Conservation (phyloP, 495 filamentous ascomycete genomes). For the Neurospora africana region DNA sequence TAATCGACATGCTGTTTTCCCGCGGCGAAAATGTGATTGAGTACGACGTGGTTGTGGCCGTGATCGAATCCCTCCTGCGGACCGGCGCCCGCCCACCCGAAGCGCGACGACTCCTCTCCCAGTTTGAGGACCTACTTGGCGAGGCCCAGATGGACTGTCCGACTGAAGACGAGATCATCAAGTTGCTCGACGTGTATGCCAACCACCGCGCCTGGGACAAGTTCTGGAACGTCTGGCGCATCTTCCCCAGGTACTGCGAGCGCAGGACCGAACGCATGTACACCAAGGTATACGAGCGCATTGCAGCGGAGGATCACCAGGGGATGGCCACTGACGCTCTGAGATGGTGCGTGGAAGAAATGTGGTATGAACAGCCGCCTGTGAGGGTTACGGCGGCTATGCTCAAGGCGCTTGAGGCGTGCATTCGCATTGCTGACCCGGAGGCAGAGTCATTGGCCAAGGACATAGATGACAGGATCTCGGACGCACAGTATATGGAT, state of each 20-base stretch:
- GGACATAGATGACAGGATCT: background rate
- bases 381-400: conserved; percentile 34
- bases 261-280: conserved; percentile 48
- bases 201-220: conserved; percentile 35
- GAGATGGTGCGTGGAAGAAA: conserved; percentile 43
- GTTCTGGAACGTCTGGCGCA: conserved; percentile 55
- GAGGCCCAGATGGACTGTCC: conserved; percentile 33
- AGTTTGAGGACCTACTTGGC: conserved; percentile 17
- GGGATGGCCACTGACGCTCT: conserved; percentile 37
- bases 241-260: conserved; percentile 37
- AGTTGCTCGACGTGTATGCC: conserved; percentile 36
- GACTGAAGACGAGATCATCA: conserved; percentile 33
- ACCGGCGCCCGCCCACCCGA: background rate
- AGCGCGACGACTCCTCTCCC: conserved; percentile 7
- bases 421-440: conserved; percentile 44
- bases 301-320: conserved; percentile 39
- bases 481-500: background rate
- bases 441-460: conserved; percentile 19
- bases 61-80: conserved; percentile 24
- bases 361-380: conserved; percentile 46
- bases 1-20: conserved; percentile 30
- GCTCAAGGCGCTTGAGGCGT: conserved; percentile 35
- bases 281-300: conserved; percentile 39
- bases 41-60: conserved; percentile 28
- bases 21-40: conserved; percentile 21